These are phyloP conservation scores for Salix viminalis DNA, from an alignment of 345 rosid genomes.

Conservation along the genomic window DNA sequence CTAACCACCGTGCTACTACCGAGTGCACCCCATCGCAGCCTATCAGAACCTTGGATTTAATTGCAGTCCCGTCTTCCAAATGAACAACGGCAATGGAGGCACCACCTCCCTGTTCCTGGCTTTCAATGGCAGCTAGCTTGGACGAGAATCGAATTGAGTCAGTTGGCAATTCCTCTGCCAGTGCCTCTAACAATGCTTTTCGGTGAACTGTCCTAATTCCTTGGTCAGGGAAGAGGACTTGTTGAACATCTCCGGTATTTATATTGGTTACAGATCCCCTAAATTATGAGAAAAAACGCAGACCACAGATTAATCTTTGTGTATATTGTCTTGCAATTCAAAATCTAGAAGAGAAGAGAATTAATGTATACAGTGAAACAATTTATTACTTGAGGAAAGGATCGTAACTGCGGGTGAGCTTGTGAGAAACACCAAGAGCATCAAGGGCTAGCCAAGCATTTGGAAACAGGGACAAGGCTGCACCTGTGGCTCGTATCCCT, in stretches of 20 bases:
- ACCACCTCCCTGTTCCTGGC: conserved; percentile 9
- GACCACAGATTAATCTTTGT: neutral
- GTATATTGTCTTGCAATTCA: too few relatives aligned
- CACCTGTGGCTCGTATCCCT: conserved; percentile 25
- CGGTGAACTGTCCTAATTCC: conserved; percentile 25
- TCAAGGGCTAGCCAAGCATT: conserved; percentile 44
- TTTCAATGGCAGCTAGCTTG: conserved; percentile 19
- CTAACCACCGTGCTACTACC: conserved; percentile 31
- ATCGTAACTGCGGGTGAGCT: conserved; percentile 26
- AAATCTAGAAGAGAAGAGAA: neutral
- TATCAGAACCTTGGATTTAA: conserved; percentile 35
- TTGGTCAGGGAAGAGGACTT: neutral
- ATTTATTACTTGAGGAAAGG: neutral
- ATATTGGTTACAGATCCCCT: conserved; percentile 24
- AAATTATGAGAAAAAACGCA: neutral
- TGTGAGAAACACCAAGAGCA: conserved; percentile 36
- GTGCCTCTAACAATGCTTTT: conserved; percentile 20
- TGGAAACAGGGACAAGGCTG: conserved; percentile 27
- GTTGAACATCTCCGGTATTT: conserved; percentile 20
- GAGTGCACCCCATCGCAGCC: conserved; percentile 46
- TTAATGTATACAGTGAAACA: neutral
- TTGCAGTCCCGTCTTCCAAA: conserved; percentile 30
- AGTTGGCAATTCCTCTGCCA: conserved; percentile 33
- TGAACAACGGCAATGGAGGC: conserved; percentile 4
- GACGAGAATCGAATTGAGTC: conserved; percentile 35